A percentile compares a stretch with the other conserved stretches of the same genome.
Conservation (phyloP, 73 alveolate species). For the Tetrahymena borealis region DNA sequence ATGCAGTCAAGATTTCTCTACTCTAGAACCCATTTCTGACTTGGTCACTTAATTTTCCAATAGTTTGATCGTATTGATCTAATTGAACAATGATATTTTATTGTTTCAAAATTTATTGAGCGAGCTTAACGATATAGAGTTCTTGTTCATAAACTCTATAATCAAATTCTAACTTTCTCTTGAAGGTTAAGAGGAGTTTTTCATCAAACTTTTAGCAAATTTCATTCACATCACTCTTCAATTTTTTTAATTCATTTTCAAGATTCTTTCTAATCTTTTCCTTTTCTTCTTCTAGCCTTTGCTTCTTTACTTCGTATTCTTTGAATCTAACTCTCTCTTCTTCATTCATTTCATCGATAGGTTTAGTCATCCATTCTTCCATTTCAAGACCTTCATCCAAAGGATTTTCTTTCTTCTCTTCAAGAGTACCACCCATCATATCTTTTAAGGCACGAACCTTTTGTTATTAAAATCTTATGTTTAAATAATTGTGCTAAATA, state of each 20-base stretch:
- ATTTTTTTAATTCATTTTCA: constrained; percentile 72
- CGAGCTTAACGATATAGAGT: constrained; percentile 62
- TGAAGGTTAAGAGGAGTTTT: constrained; percentile 49
- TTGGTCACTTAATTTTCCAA: background rate
- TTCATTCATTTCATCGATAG: constrained; percentile 91
- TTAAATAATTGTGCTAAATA: background rate
- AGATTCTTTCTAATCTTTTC: constrained; percentile 86
- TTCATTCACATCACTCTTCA: constrained; percentile 65
- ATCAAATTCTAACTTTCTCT: constrained; percentile 71
- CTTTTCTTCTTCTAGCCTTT: constrained; percentile 84
- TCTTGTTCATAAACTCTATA: constrained; percentile 72
- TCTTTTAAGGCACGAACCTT: constrained; percentile 79
- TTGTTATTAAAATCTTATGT: background rate
- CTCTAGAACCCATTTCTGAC: background rate
- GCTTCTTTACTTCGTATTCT: constrained; percentile 85
- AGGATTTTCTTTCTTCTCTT: constrained; percentile 79
- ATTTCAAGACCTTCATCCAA: constrained; percentile 76
- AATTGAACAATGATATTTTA: background rate
- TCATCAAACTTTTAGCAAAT: constrained; percentile 70
- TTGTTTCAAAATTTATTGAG: constrained; percentile 13
- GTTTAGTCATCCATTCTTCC: constrained; percentile 94
- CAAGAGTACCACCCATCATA: constrained; percentile 95
- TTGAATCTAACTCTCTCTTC: constrained; percentile 81
- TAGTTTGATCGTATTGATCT: background rate
- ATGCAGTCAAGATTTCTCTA: background rate